Conservation (phyloP, 2,329 filamentous ascomycete species). For the Rutstroemia sp. region DNA sequence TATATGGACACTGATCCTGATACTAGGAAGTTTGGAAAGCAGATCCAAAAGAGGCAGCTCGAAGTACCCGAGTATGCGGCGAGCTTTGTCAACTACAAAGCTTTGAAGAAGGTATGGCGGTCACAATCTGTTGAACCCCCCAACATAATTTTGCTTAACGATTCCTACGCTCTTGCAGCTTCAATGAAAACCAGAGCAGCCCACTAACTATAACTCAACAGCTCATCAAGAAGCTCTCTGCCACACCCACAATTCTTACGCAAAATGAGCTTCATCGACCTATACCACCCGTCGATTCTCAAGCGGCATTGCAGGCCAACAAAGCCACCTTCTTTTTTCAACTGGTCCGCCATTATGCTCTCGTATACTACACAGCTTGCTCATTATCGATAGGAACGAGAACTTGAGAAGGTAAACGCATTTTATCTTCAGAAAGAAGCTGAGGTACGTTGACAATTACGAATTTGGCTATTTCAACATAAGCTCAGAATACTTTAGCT, state of each 20-base stretch:
- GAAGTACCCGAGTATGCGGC: constrained; percentile 99
- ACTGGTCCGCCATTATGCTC: constrained; percentile 52
- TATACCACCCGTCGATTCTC: constrained; percentile 58
- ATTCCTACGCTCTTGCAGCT: not conserved
- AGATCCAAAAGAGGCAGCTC: constrained; percentile 97
- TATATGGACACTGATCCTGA: constrained; percentile 8
- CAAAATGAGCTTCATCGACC: constrained; percentile 56
- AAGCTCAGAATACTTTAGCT: constrained; percentile 48
- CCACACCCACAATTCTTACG: constrained; percentile 75
- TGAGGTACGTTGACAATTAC: constrained; percentile 55
- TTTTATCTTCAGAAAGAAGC: constrained; percentile 98
- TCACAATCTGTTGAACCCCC: no score
- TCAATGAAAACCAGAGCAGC: constrained; percentile 14
- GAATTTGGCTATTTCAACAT: not conserved
- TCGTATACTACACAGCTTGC: constrained; percentile 30
- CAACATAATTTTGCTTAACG: no score
- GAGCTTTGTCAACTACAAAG: constrained; percentile 99
- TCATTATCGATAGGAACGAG: constrained; percentile 67
- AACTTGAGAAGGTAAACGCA: constrained; percentile 96
- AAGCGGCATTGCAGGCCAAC: constrained; percentile 87
- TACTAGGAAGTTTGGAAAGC: constrained; percentile 97
- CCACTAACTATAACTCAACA: constrained; percentile 36
- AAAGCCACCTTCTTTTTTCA: constrained; percentile 99
- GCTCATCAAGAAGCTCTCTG: constrained; percentile 98
- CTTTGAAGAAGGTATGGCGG: constrained; percentile 79